Evolutionary conservation across 2,329 filamentous ascomycete genomes (phyloP), one percentile per base, ranked within the genome.

Genomic region (Xylariaceae sp.): DNA sequence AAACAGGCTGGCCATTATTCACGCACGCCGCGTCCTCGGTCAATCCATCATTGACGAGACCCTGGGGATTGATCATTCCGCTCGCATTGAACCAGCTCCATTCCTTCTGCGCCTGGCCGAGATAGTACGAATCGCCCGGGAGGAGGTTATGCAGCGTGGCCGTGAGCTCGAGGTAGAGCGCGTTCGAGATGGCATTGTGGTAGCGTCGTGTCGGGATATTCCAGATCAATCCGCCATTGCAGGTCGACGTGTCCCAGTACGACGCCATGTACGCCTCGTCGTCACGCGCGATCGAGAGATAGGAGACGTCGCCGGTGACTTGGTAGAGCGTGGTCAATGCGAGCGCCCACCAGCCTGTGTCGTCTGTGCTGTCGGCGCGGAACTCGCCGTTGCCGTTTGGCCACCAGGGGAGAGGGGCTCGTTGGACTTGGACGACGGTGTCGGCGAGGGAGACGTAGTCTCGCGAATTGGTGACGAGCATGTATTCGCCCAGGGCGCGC

Each of bases 291-390:
- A 75, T 73, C 51, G 77, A 66, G 9, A 82, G 75, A 61, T 80
- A 82, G 41, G 72, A 74, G 0, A 60, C 37, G 18, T 81, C 69
- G 1, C 72, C 69, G 0, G 79, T 82, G 11, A 79, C 68, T 65
- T 81, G 76, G 65, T 77, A 82, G 2, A 78, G 69, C 18, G 76
- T 73, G 17, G 80, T 76, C 74, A 79, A 76, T 5, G 75, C 80
- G 58, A 81, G 72, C 5, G 75, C 79, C 80, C 80, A 82, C 80
- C 80, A 82, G 13, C 78, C 74, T 63, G 78, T 77, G 63, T 82
- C 80, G 35, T 70, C 69, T n/a, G 75, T 76, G 55, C 71, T 73
- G 55, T 75, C 73, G 15, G 71, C 74, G 45, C 74, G 73, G 63
- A 77, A 77, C 45, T 72, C 65, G 17, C 75, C 75, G 11, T 64